These are phyloP conservation scores for Tylopilus plumbeoviolaceoides DNA, from an alignment of 768 basidiomycete species.

Conservation along the genomic window DNA sequence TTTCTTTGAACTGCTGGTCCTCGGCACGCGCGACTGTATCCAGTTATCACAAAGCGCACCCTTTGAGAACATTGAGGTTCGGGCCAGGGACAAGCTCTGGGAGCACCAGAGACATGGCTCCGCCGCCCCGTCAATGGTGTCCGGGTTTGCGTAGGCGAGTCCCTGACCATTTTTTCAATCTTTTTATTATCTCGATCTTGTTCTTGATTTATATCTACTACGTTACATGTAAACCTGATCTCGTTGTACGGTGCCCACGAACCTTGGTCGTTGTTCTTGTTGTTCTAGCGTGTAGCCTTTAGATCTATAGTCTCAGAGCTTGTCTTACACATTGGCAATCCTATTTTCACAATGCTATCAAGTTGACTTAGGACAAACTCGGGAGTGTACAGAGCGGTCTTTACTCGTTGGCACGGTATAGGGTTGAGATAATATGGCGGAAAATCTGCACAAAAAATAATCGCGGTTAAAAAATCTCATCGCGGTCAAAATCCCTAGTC, in stretches of 20 bases:
- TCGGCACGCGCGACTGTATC: slow-evolving; percentile 90
- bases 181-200: slow-evolving; percentile 9
- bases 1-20: slow-evolving; percentile 95
- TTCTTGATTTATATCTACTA: slow-evolving; percentile 8
- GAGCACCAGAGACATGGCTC: slow-evolving; percentile 55
- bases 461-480: too few species aligned
- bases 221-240: background rate
- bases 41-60: slow-evolving; percentile 68
- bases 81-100: slow-evolving; percentile 83
- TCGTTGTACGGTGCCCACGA: background rate
- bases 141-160: slow-evolving; percentile 34
- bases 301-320: background rate
- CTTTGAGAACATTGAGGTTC: slow-evolving; percentile 84
- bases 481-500: too few species aligned
- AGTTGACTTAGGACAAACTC: too few species aligned
- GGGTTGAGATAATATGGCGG: too few species aligned
- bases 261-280: background rate
- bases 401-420: too few species aligned
- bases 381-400: too few species aligned
- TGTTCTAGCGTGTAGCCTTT: slow-evolving; percentile 7
- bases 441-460: too few species aligned
- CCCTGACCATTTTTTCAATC: background rate
- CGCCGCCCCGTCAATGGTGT: slow-evolving; percentile 42
- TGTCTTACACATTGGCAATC: background rate
- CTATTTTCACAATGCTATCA: background rate